A percentile compares a stretch with the other conserved stretches of the same genome.
phyloP scores from a whole-genome alignment of 2,329 filamentous ascomycete genomes.

The Xylariaceae sp. region DNA sequence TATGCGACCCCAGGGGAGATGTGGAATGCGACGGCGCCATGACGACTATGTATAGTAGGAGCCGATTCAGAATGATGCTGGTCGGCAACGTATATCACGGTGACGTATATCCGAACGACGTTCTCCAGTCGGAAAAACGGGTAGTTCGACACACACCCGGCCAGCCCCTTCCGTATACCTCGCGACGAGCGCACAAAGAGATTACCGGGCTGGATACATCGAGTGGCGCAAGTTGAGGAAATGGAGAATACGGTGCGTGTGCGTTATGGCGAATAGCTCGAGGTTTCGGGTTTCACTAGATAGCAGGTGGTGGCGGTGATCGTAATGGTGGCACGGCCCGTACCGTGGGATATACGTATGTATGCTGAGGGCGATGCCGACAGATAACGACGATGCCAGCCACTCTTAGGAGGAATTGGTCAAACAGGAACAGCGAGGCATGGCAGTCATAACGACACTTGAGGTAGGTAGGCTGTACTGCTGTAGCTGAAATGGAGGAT shows the following conservation, averaged over 20 bases:
- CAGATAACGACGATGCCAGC: not conserved
- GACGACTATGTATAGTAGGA: conserved; percentile 5
- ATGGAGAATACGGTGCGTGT: not conserved
- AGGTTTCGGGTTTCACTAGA: too few species aligned
- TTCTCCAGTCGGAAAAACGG: conserved; percentile 1
- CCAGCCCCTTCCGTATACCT: conserved; percentile 2
- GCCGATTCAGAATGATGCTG: too few species aligned
- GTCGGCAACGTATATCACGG: not conserved
- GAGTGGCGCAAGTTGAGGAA: conserved; percentile 6
- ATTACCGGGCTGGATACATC: conserved; percentile 15
- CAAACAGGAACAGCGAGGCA: conserved; percentile 4
- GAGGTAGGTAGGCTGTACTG: too few species aligned
- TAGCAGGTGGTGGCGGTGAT: too few species aligned
- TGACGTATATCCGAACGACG: conserved; percentile 14
- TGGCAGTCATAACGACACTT: conserved; percentile 9
- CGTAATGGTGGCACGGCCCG: too few species aligned
- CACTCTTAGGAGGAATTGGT: not conserved
- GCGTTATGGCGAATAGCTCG: too few species aligned
- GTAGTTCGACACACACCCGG: conserved; percentile 2
- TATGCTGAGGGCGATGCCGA: not conserved
- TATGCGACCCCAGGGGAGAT: conserved; percentile 25
- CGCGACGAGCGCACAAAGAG: conserved; percentile 11
- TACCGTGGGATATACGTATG: not conserved
- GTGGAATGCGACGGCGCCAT: conserved; percentile 36
- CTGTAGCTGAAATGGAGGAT: conserved; percentile 2